Evolutionary conservation across 441 rosid species (phyloP).

Genomic region (Brassica balearica): DNA sequence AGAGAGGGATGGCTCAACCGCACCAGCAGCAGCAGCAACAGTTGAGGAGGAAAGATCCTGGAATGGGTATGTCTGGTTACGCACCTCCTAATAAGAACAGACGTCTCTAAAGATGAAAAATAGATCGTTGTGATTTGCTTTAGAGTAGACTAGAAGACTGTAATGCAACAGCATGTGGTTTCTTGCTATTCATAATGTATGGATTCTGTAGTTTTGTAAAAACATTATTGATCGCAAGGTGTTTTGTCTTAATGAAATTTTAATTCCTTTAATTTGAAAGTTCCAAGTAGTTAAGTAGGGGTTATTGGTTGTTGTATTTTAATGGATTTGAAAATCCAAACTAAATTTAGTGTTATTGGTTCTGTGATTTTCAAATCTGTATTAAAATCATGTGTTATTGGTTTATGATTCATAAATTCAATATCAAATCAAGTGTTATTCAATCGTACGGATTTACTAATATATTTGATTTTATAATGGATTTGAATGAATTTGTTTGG

Average conservation of each 20-base stretch:
- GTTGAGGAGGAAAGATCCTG: constrained; percentile 88
- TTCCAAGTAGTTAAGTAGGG: too few species aligned
- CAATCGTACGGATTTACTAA: too few species aligned
- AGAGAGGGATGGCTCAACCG: constrained; percentile 68
- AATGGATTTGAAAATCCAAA: too few species aligned
- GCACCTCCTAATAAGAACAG: constrained; percentile 91
- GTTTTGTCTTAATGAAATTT: background rate
- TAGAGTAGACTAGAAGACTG: background rate
- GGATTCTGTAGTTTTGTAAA: constrained; percentile 6
- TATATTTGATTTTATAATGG: too few species aligned
- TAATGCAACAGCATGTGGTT: background rate
- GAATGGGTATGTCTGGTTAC: constrained; percentile 81
- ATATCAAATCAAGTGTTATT: too few species aligned
- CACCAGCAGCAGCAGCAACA: constrained; percentile 68
- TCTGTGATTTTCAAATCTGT: too few species aligned
- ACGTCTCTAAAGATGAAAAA: constrained; percentile 53
- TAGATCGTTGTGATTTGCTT: background rate
- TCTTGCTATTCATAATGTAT: background rate
- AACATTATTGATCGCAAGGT: background rate
- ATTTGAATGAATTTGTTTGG: too few species aligned
- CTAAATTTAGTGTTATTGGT: too few species aligned
- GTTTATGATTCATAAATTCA: too few species aligned
- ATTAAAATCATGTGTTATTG: too few species aligned
- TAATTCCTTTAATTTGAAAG: too few species aligned
- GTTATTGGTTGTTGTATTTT: too few species aligned